Base-by-base conservation (phyloP, 345 rosid species). In the Linum usitatissimum region DNA sequence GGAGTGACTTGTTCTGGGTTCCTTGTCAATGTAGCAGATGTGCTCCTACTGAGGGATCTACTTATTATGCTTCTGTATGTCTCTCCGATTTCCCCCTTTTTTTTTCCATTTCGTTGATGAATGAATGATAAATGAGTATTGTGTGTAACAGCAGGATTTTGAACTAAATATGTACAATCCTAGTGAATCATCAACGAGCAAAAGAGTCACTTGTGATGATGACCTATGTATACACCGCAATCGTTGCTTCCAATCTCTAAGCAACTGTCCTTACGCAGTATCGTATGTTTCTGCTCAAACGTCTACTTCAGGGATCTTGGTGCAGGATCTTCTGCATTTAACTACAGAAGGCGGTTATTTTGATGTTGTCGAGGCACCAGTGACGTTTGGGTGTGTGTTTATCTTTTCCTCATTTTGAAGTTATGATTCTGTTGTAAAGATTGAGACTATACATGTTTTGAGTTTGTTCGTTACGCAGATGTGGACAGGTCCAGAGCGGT, bases 401-500 rank as follows among this genome's bases (percentile, higher is more conserved):
- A 18, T 45, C 42, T 3, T 48, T 39, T 17, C 1, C 23, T 7
- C 6, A 36, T 10, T 14, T 18, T 49, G 60, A 21, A 18, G n/a
- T 30, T 0, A 31, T 28, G 39, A 38, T 39, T 5, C 42, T 62
- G 7, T 21, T 3, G 18, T 12, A 42, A 23, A 53, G 60, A 56
- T 70, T 66, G 68, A 67, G 60, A 63, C 70, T 61, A 45, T 69
- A 67, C 73, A 75, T 64, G 14, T 55, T 70, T 55, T 76, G 74
- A 77, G 66, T 18, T 86, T 49, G 28, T 23, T 23, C 2, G 28
- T 23, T 23, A 0, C 84, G 81, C 88, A 92, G 98, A 67, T 92
- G 96, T 81, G 96, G 96, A 60, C 95, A 85, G 83, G 89, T 89
- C 55, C 96, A 89, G 71, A 87, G 84, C 54, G 96, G 98, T 66